phyloP scores from a whole-genome alignment of 164 flowering plant species.

The Kalanchoe fedtschenkoi region DNA sequence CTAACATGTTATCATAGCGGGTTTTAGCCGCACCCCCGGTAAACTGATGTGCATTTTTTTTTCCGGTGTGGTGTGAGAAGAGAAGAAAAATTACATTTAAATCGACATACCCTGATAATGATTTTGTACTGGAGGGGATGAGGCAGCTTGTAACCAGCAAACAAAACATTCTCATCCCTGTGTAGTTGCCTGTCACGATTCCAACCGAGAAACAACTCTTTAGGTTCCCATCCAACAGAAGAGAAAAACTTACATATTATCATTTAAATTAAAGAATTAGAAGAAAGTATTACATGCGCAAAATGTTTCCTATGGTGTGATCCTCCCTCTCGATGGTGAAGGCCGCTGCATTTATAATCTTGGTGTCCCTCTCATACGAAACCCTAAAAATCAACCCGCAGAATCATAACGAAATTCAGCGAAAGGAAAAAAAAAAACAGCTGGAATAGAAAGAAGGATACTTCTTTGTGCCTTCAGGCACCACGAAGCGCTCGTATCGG shows the following conservation, averaged over 20 bases:
- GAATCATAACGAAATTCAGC: background rate
- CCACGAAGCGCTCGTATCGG: too few relatives aligned
- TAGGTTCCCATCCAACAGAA: background rate
- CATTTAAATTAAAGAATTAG: too few relatives aligned
- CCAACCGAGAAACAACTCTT: background rate
- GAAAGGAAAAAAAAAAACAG: too few relatives aligned
- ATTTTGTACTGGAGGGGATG: conserved; percentile 97
- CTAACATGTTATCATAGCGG: too few relatives aligned
- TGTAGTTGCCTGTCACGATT: conserved; percentile 71
- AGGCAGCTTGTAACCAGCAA: conserved; percentile 96
- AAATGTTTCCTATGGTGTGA: conserved; percentile 85
- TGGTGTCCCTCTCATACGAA: conserved; percentile 94
- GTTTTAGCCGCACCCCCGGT: too few relatives aligned
- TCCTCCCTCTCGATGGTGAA: conserved; percentile 93
- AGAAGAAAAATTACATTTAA: too few relatives aligned
- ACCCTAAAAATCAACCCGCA: conserved; percentile 36
- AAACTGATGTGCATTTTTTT: too few relatives aligned
- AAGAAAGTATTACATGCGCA: conserved; percentile 56
- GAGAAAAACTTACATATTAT: background rate
- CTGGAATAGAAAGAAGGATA: too few relatives aligned
- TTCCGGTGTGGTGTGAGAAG: too few relatives aligned
- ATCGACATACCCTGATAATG: conserved; percentile 80
- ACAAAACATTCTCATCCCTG: conserved; percentile 74
- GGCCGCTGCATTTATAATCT: conserved; percentile 91
- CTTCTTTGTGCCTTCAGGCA: too few relatives aligned